Base-by-base conservation (phyloP, 2,329 filamentous ascomycete species). In the Penicillium aurantiogriseum region DNA sequence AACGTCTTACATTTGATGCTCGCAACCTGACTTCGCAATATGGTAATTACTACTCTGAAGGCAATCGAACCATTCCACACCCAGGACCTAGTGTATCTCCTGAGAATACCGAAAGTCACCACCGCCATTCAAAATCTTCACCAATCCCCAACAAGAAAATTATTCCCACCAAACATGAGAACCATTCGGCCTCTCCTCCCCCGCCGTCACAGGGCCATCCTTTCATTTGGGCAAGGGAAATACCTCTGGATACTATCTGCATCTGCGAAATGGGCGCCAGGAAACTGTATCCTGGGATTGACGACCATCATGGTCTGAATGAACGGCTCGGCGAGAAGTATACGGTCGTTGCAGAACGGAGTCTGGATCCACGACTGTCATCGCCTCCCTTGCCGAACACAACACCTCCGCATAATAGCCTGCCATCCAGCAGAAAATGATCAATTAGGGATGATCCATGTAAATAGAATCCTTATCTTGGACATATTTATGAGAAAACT, bases 261-360 rank as follows among this genome's bases (percentile, higher is more conserved):
- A 87, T 97, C 38, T 97, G 91, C 71, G 86, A 85, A 69, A 96
- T 97, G 92, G 91, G 92, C 0, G 91, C 91, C 10, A 89, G 87
- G 79, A 86, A 83, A 65, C 77, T 85, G 29, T 77, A 83, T 8
- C 76, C 81, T 36, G 76, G 31, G 15, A 47, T 53, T 11, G 69
- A 67, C 21, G 66, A 68, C 21, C 47, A 59, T n/a, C 57, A 60
- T 15, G 67, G 70, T 21, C 79, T 81, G 2, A 69, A 68, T 60
- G 83, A 76, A 15, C 71, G 80, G 1, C 65, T 84, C 36, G 78
- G 77, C 19, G 79, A 85, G 70, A 73, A 77, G 65, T 86, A 87
- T 67, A 76, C 72, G 25, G 77, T 81, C 58, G 76, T 86, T 54
- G 78, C 67, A 8, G 69, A 77, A 64, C 69, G 69, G 46, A 66